These are phyloP conservation scores for Erysimum cheiranthoides DNA, from an alignment of 345 rosid species.

Conservation along the genomic window DNA sequence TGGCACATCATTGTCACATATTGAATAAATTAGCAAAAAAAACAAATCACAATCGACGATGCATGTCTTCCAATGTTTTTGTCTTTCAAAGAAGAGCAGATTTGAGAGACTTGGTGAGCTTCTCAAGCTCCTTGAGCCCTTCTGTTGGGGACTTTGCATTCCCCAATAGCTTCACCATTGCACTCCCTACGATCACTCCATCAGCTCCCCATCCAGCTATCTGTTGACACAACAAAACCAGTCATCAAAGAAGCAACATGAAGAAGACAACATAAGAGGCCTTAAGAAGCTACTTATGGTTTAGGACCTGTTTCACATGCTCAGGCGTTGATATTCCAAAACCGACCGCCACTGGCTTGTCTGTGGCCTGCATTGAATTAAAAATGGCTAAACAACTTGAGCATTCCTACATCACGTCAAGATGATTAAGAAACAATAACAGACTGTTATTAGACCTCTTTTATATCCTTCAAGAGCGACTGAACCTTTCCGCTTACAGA, in stretches of 20 bases:
- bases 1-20: constrained; percentile 30
- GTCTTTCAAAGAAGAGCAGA: constrained; percentile 62
- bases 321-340: constrained; percentile 88
- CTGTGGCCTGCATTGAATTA: constrained; percentile 54
- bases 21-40: not conserved
- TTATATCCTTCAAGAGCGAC: constrained; percentile 72
- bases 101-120: constrained; percentile 68
- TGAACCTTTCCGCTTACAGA: constrained; percentile 73
- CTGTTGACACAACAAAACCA: constrained; percentile 44
- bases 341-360: constrained; percentile 82
- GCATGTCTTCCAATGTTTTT: constrained; percentile 13
- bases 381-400: constrained; percentile 8
- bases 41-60: constrained; percentile 12
- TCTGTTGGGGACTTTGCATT: constrained; percentile 80
- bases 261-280: not conserved
- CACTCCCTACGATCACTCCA: constrained; percentile 86
- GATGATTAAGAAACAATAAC: constrained; percentile 1
- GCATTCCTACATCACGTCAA: constrained; percentile 3
- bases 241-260: not conserved
- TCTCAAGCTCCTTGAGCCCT: constrained; percentile 73
- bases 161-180: constrained; percentile 75
- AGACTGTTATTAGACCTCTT: constrained; percentile 45
- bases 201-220: constrained; percentile 89
- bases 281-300: not conserved
- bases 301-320: constrained; percentile 71